phyloP scores from a whole-genome alignment of 768 basidiomycete genomes.

The Pholiota molesta region DNA sequence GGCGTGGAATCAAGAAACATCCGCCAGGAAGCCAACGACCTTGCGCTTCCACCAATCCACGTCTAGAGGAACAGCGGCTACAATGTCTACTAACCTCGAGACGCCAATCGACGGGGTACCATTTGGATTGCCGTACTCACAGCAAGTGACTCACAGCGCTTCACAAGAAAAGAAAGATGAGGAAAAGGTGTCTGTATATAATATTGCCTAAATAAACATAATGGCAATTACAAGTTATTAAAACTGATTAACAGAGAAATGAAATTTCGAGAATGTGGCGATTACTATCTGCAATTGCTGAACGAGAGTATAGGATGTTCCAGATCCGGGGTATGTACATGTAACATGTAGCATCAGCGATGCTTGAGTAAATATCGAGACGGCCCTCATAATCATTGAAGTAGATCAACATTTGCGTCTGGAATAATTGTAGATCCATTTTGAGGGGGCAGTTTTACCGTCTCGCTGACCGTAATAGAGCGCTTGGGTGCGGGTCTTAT shows the following conservation, averaged over 20 bases:
- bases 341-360: not conserved
- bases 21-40: conserved; percentile 14
- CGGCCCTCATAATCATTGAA: not conserved
- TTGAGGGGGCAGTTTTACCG: not conserved
- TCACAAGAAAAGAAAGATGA: not conserved
- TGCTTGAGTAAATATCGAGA: not conserved
- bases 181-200: not conserved
- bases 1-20: conserved; percentile 40
- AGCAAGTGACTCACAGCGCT: not conserved
- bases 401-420: not conserved
- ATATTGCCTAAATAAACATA: not conserved
- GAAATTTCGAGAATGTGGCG: not conserved
- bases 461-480: conserved; percentile 1
- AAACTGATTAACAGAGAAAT: not conserved
- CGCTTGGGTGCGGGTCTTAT: not conserved
- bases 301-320: not conserved
- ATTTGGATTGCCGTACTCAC: conserved; percentile 1
- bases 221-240: not conserved
- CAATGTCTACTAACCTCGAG: conserved; percentile 8
- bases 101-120: conserved; percentile 13
- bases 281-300: not conserved
- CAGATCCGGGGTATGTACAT: not conserved
- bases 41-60: conserved; percentile 16
- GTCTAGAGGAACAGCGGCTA: conserved; percentile 3
- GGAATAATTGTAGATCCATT: not conserved